Evolutionary conservation across 208 protist genomes (phyloP).

Genomic region (Endotrypanum monterogeii): DNA sequence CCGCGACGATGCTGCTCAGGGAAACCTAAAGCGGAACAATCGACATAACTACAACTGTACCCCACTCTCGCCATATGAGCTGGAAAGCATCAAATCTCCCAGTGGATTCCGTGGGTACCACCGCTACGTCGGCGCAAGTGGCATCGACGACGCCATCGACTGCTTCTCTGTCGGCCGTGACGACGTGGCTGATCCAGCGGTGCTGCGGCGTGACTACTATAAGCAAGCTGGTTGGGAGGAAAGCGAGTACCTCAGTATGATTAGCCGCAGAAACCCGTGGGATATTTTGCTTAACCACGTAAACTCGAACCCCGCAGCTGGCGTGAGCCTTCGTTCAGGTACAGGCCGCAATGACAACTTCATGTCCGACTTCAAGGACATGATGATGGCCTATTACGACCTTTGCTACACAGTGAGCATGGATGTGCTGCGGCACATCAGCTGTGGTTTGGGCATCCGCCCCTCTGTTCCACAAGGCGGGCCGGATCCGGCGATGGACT

Average conservation of each 20-base stretch:
- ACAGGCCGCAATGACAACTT: conserved; percentile 65
- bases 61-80: conserved; percentile 65
- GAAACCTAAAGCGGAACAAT: conserved; percentile 37
- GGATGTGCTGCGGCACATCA: conserved; percentile 87
- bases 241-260: conserved; percentile 62
- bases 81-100: conserved; percentile 72
- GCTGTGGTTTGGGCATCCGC: conserved; percentile 81
- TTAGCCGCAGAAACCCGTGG: conserved; percentile 85
- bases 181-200: conserved; percentile 59
- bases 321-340: conserved; percentile 1
- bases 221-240: conserved; percentile 68
- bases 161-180: conserved; percentile 89
- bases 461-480: conserved; percentile 73
- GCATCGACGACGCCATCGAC: conserved; percentile 85
- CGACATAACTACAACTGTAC: conserved; percentile 67
- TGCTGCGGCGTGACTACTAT: conserved; percentile 75
- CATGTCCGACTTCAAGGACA: conserved; percentile 84
- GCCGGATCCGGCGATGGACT: conserved; percentile 50
- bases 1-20: conserved; percentile 27
- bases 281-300: conserved; percentile 75
- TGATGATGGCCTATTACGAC: conserved; percentile 88
- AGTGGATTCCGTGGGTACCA: conserved; percentile 85
- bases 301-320: conserved; percentile 16
- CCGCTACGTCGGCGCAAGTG: conserved; percentile 84
- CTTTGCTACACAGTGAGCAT: conserved; percentile 76